Evolutionary conservation across 352 stramenopile species (phyloP).

Genomic region (Pythium apleroticum): DNA sequence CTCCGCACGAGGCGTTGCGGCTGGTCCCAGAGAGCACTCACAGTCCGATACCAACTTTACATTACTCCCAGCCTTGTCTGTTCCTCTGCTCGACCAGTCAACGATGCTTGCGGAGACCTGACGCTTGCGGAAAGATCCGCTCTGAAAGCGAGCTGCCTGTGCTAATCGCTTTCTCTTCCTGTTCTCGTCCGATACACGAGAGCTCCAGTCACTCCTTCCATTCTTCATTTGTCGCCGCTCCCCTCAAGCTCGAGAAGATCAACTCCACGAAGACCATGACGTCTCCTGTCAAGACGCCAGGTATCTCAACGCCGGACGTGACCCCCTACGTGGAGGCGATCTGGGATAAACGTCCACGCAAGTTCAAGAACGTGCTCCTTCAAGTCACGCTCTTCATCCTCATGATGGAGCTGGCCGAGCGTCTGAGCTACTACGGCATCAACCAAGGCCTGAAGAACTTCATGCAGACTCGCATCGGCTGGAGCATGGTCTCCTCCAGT

Average conservation of each 20-base stretch:
- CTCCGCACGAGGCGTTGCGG: background rate
- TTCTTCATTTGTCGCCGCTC: background rate
- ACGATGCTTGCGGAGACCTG: background rate
- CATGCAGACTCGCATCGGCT: constrained; percentile 50
- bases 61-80: background rate
- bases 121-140: too few species aligned
- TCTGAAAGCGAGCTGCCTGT: background rate
- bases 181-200: background rate
- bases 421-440: constrained; percentile 86
- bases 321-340: constrained; percentile 25
- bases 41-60: background rate
- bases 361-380: constrained; percentile 58
- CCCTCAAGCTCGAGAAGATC: background rate
- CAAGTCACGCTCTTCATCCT: constrained; percentile 67
- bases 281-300: constrained; percentile 23
- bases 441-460: constrained; percentile 90
- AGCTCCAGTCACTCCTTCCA: background rate
- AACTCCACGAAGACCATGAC: background rate
- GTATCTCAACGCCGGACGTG: constrained; percentile 16
- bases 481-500: constrained; percentile 52
- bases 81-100: constrained; percentile 4
- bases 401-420: constrained; percentile 59
- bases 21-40: too few species aligned
- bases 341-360: constrained; percentile 48
- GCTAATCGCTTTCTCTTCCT: background rate